A percentile compares a stretch with the other conserved stretches of the same genome.
Conservation (phyloP, 345 rosid genomes). For the Camelina hispida region DNA sequence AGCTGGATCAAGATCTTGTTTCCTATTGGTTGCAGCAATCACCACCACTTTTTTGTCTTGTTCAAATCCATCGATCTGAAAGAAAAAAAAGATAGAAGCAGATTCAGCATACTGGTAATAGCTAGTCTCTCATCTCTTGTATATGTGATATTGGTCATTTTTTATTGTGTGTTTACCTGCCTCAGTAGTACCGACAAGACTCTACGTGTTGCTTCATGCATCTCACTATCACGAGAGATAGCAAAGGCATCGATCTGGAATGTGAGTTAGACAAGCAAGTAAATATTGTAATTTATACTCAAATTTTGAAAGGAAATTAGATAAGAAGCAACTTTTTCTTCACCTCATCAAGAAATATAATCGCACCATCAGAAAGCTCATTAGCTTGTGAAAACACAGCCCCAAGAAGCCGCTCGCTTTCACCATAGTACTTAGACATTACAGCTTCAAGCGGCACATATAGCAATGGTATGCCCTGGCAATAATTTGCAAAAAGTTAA, state of each 20-base stretch:
- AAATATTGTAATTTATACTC: too few species aligned
- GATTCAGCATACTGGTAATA: neutral
- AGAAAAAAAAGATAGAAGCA: constrained; percentile 18
- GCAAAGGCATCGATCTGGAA: constrained; percentile 96
- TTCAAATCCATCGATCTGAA: constrained; percentile 96
- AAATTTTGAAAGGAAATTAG: too few species aligned
- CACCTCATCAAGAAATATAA: constrained; percentile 95
- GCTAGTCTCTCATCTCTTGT: neutral
- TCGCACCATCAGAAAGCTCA: constrained; percentile 80
- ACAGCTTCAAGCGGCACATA: constrained; percentile 91
- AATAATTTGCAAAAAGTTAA: constrained; percentile 24
- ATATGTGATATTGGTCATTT: neutral
- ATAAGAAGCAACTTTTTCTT: constrained; percentile 10
- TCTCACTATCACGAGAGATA: constrained; percentile 74
- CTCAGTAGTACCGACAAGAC: constrained; percentile 84
- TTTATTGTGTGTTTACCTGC: constrained; percentile 57
- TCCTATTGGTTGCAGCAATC: constrained; percentile 94
- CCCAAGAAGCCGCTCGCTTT: constrained; percentile 84
- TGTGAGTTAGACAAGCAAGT: neutral
- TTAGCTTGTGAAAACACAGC: constrained; percentile 90
- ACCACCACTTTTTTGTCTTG: constrained; percentile 88
- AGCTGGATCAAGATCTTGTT: constrained; percentile 96
- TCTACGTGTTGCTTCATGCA: constrained; percentile 97
- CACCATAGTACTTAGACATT: constrained; percentile 92
- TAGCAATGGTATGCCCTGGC: constrained; percentile 81